phyloP scores from a whole-genome alignment of 2,329 filamentous ascomycete species.

The Dactylellina haptotyla region DNA sequence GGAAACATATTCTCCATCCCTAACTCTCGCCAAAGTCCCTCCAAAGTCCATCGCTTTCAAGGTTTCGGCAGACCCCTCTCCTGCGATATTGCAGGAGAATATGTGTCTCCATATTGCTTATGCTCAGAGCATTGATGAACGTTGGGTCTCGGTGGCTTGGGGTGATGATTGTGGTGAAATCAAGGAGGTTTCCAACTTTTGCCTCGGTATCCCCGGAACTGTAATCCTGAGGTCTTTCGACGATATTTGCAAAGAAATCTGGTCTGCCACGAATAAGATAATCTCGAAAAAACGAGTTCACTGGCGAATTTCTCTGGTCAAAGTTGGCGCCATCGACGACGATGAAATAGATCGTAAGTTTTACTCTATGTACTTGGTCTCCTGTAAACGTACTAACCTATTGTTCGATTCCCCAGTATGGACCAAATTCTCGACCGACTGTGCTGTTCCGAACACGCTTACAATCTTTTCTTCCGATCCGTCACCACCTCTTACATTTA shows the following conservation, averaged over 20 bases:
- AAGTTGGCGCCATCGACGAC: slow-evolving; percentile 74
- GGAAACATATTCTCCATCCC: slow-evolving; percentile 72
- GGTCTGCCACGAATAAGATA: slow-evolving; percentile 79
- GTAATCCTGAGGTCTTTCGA: slow-evolving; percentile 67
- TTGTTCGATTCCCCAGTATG: slow-evolving; percentile 20
- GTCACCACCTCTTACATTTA: slow-evolving; percentile 55
- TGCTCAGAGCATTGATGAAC: slow-evolving; percentile 76
- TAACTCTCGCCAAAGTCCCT: slow-evolving; percentile 75
- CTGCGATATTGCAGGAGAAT: slow-evolving; percentile 79
- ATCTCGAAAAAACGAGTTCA: slow-evolving; percentile 75
- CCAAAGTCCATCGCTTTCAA: slow-evolving; percentile 81
- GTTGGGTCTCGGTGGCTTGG: slow-evolving; percentile 84
- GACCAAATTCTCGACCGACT: slow-evolving; percentile 46
- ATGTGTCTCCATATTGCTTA: slow-evolving; percentile 84
- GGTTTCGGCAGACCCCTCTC: slow-evolving; percentile 73
- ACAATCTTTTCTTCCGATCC: slow-evolving; percentile 56
- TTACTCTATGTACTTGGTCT: not conserved
- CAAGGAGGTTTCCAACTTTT: slow-evolving; percentile 78
- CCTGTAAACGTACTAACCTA: slow-evolving; percentile 6
- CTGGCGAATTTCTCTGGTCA: slow-evolving; percentile 80
- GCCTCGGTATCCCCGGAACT: slow-evolving; percentile 71
- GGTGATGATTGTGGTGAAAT: slow-evolving; percentile 79
- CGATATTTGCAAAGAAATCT: slow-evolving; percentile 78
- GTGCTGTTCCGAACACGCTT: slow-evolving; percentile 43
- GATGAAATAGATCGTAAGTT: slow-evolving; percentile 68